Percentiles rank a stretch among this genome's conserved stretches.
These are phyloP conservation scores for Xylaria grammica DNA, from an alignment of 495 filamentous ascomycete genomes.

Conservation along the genomic window DNA sequence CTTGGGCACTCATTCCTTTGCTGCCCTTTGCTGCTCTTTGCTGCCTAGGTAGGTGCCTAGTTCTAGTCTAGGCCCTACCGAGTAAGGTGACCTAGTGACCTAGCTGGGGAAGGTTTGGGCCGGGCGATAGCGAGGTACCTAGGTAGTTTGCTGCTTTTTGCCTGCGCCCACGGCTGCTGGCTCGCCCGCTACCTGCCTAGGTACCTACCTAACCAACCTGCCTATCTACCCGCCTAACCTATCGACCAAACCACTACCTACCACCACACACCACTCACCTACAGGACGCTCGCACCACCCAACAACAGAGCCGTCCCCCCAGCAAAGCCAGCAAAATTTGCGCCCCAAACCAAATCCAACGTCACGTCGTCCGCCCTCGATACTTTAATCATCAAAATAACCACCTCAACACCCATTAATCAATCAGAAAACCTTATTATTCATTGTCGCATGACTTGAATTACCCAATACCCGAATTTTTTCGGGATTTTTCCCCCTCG, in stretches of 20 bases:
- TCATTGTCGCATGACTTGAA: slow-evolving; percentile 60
- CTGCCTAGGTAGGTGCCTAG: too few species aligned
- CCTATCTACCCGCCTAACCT: too few species aligned
- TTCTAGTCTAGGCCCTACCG: too few species aligned
- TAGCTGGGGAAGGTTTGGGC: neutral
- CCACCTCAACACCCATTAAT: slow-evolving; percentile 51
- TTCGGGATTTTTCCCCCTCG: slow-evolving; percentile 54
- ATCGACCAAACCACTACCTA: slow-evolving; percentile 7
- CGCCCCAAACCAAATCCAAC: slow-evolving; percentile 59
- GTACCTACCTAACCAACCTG: neutral
- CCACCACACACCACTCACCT: slow-evolving; percentile 4
- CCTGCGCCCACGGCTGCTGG: too few species aligned
- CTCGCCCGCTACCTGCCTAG: too few species aligned
- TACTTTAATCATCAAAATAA: slow-evolving; percentile 65
- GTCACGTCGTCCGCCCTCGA: slow-evolving; percentile 66
- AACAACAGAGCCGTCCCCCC: slow-evolving; percentile 23
- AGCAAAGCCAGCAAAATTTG: slow-evolving; percentile 48
- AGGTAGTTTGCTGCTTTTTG: neutral
- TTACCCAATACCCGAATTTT: slow-evolving; percentile 53
- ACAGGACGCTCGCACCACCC: slow-evolving; percentile 7
- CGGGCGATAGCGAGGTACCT: too few species aligned
- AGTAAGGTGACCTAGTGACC: too few species aligned
- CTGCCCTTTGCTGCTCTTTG: neutral
- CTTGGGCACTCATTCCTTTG: neutral
- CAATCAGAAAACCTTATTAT: slow-evolving; percentile 62